A percentile compares a stretch with the other conserved stretches of the same genome.
These are phyloP conservation scores for Blastomyces parvus DNA, from an alignment of 2,329 filamentous ascomycete species.

Conservation along the genomic window DNA sequence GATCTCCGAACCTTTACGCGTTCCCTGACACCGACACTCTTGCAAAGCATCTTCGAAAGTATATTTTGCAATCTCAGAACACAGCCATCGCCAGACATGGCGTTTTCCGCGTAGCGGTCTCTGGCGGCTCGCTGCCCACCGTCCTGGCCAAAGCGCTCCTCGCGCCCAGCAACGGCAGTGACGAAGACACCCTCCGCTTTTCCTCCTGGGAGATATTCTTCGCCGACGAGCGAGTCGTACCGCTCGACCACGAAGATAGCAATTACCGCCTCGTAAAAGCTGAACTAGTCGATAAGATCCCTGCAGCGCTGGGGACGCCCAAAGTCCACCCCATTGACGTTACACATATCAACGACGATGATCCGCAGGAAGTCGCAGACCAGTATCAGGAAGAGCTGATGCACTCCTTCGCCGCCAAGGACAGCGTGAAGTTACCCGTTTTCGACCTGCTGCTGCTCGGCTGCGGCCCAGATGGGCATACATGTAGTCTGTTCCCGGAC, in stretches of 20 bases:
- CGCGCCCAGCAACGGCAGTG: constrained; percentile 39
- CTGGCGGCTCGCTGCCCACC: constrained; percentile 84
- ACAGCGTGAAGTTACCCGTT: constrained; percentile 87
- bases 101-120: constrained; percentile 84
- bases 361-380: constrained; percentile 86
- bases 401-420: constrained; percentile 74
- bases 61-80: constrained; percentile 73
- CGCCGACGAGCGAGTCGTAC: constrained; percentile 90
- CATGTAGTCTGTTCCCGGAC: constrained; percentile 89
- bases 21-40: constrained; percentile 63
- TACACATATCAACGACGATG: constrained; percentile 57
- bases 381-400: constrained; percentile 86
- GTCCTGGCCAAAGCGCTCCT: constrained; percentile 79
- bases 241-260: constrained; percentile 83
- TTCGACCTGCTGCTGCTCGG: constrained; percentile 92
- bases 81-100: constrained; percentile 69
- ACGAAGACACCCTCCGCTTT: constrained; percentile 61
- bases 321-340: constrained; percentile 71
- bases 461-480: constrained; percentile 92
- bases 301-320: constrained; percentile 54
- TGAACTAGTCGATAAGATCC: constrained; percentile 83
- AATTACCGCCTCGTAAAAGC: constrained; percentile 84
- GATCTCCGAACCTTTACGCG: constrained; percentile 59
- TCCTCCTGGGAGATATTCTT: constrained; percentile 97
- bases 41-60: constrained; percentile 66